These are phyloP conservation scores for Lepidopterella palustris DNA, from an alignment of 495 filamentous ascomycete species.

Conservation along the genomic window DNA sequence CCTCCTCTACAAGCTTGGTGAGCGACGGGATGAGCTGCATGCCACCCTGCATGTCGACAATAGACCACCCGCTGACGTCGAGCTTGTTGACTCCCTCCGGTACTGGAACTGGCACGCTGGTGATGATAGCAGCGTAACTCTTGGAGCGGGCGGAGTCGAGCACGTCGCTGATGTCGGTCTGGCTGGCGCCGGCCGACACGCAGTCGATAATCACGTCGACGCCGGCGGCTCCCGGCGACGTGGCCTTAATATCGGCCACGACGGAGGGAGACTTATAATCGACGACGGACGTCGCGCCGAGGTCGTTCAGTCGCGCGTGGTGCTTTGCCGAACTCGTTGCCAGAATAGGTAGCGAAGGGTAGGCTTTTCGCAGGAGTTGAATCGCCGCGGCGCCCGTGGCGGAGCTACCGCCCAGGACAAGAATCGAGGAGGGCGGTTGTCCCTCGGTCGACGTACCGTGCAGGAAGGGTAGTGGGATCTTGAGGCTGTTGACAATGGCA, in stretches of 20 bases:
- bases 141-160: slow-evolving; percentile 32
- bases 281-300: slow-evolving; percentile 36
- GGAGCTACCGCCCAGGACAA: slow-evolving; percentile 43
- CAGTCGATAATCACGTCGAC: slow-evolving; percentile 42
- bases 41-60: slow-evolving; percentile 24
- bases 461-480: slow-evolving; percentile 32
- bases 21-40: slow-evolving; percentile 25
- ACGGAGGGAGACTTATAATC: slow-evolving; percentile 27
- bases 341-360: slow-evolving; percentile 34
- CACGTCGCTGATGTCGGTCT: slow-evolving; percentile 25
- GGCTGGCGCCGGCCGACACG: slow-evolving; percentile 10
- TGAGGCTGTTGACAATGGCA: slow-evolving; percentile 28
- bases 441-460: slow-evolving; percentile 20
- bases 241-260: slow-evolving; percentile 30
- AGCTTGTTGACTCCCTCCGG: slow-evolving; percentile 28
- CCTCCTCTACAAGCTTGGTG: slow-evolving; percentile 33
- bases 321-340: slow-evolving; percentile 38
- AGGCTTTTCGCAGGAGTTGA: slow-evolving; percentile 40
- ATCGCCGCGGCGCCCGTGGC: slow-evolving; percentile 38
- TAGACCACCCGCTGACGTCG: slow-evolving; percentile 27
- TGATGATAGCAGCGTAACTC: slow-evolving; percentile 36
- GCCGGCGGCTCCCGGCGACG: slow-evolving; percentile 30
- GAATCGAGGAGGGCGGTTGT: slow-evolving; percentile 31
- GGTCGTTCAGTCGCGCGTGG: slow-evolving; percentile 26
- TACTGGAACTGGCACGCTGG: slow-evolving; percentile 24